A percentile compares a stretch with the other conserved stretches of the same genome.
These are phyloP conservation scores for Wickerhamomyces bisporus DNA, from an alignment of 805 yeast species.

Conservation along the genomic window DNA sequence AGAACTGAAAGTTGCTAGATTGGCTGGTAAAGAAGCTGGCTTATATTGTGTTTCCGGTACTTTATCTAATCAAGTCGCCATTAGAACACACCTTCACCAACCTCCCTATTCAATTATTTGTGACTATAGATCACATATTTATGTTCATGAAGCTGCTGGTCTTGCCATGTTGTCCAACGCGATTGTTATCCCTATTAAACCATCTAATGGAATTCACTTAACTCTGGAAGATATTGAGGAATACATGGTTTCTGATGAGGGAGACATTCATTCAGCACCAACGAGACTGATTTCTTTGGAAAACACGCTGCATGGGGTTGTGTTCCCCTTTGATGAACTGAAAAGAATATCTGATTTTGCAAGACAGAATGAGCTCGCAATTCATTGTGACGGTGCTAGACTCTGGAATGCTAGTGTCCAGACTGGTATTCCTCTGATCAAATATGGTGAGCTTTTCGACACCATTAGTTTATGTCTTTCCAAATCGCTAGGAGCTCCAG, in stretches of 20 bases:
- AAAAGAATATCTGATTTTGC: slow-evolving; percentile 68
- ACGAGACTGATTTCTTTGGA: slow-evolving; percentile 81
- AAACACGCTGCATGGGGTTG: slow-evolving; percentile 80
- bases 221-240: slow-evolving; percentile 74
- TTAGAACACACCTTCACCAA: slow-evolving; percentile 67
- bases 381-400: slow-evolving; percentile 96
- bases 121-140: slow-evolving; percentile 83
- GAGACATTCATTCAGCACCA: slow-evolving; percentile 85
- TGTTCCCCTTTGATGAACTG: slow-evolving; percentile 78
- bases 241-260: slow-evolving; percentile 63
- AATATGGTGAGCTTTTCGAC: slow-evolving; percentile 76
- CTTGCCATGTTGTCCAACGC: slow-evolving; percentile 86
- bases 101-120: slow-evolving; percentile 87
- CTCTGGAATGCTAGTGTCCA: slow-evolving; percentile 83
- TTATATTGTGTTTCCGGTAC: slow-evolving; percentile 87
- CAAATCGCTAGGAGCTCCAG: slow-evolving; percentile 89
- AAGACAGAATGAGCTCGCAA: slow-evolving; percentile 44
- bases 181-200: slow-evolving; percentile 80
- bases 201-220: slow-evolving; percentile 68
- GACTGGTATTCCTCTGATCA: slow-evolving; percentile 46
- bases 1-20: slow-evolving; percentile 55
- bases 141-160: slow-evolving; percentile 85
- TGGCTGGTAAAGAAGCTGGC: slow-evolving; percentile 80
- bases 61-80: slow-evolving; percentile 80
- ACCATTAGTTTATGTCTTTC: slow-evolving; percentile 84